Conservation (phyloP, 2,329 filamentous ascomycete species). For the Diplodia corticola region DNA sequence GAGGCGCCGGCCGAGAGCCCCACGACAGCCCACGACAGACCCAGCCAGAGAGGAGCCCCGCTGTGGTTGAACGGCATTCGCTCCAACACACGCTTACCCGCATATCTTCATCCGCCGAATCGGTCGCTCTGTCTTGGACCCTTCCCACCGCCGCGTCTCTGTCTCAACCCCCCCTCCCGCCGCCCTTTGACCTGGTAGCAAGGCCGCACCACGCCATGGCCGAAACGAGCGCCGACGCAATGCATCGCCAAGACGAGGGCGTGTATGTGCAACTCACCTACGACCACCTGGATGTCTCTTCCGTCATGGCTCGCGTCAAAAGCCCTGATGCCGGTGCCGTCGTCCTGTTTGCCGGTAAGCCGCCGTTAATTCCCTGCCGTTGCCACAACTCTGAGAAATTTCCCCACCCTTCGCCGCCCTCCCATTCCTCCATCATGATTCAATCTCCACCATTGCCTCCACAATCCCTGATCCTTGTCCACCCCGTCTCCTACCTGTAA, state of each 20-base stretch:
- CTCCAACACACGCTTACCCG: background rate
- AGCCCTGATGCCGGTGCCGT: conserved; percentile 74
- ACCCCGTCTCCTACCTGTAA: background rate
- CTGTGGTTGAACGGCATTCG: background rate
- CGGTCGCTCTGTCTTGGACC: conserved; percentile 5
- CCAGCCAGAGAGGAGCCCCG: background rate
- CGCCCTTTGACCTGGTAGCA: background rate
- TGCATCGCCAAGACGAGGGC: conserved; percentile 41
- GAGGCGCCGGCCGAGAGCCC: background rate
- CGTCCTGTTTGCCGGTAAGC: conserved; percentile 70
- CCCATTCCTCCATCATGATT: background rate
- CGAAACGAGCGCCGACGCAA: conserved; percentile 2
- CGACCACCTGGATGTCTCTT: conserved; percentile 57
- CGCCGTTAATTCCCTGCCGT: background rate
- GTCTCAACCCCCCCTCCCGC: background rate
- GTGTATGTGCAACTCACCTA: conserved; percentile 71
- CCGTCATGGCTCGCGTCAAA: conserved; percentile 66
- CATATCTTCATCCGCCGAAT: conserved; percentile 11
- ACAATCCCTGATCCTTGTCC: background rate
- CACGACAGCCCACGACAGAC: background rate
- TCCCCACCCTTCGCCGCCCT: conserved; percentile 9
- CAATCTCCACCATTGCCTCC: background rate
- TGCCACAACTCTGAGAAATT: background rate
- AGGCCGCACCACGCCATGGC: background rate
- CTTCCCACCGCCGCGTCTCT: conserved; percentile 1